Conservation (phyloP, 2,329 filamentous ascomycete species). For the Calonectria pseudoreteaudii region DNA sequence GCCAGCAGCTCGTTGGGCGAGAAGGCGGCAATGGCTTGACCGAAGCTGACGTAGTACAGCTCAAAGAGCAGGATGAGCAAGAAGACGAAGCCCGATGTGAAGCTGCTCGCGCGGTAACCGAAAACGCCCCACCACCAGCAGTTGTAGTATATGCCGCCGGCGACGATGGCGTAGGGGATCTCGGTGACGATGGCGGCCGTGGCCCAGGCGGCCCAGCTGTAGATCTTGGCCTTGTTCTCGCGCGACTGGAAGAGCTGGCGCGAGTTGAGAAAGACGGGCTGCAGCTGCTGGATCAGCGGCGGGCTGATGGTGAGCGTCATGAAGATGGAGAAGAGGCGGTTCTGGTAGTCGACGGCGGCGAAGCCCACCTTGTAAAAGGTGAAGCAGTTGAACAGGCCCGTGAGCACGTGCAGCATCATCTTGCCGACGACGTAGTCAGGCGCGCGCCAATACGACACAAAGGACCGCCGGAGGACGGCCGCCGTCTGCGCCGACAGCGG, state of each 20-base stretch:
- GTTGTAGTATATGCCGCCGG: slow-evolving; percentile 61
- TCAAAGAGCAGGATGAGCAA: slow-evolving; percentile 75
- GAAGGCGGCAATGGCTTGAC: slow-evolving; percentile 75
- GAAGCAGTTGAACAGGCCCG: slow-evolving; percentile 76
- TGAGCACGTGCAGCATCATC: slow-evolving; percentile 71
- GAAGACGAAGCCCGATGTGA: slow-evolving; percentile 72
- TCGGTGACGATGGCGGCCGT: slow-evolving; percentile 75
- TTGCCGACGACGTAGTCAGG: slow-evolving; percentile 74
- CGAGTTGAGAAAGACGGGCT: slow-evolving; percentile 76
- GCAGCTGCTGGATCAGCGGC: slow-evolving; percentile 80
- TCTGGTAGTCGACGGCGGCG: slow-evolving; percentile 73
- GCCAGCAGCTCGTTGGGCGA: slow-evolving; percentile 75
- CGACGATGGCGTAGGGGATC: slow-evolving; percentile 75
- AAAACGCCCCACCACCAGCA: slow-evolving; percentile 70
- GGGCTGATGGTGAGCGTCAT: slow-evolving; percentile 81
- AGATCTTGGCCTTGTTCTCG: slow-evolving; percentile 83
- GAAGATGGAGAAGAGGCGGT: slow-evolving; percentile 80
- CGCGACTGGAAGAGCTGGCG: slow-evolving; percentile 77
- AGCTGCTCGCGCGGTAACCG: slow-evolving; percentile 62
- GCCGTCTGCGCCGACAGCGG: slow-evolving; percentile 65
- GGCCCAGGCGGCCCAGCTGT: slow-evolving; percentile 79
- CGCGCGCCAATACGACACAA: slow-evolving; percentile 73
- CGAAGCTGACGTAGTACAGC: slow-evolving; percentile 73
- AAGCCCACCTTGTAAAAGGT: slow-evolving; percentile 74
- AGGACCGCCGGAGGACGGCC: slow-evolving; percentile 67